These are phyloP conservation scores for Daucus carota DNA, from an alignment of 129 eudicot species.

Conservation along the genomic window DNA sequence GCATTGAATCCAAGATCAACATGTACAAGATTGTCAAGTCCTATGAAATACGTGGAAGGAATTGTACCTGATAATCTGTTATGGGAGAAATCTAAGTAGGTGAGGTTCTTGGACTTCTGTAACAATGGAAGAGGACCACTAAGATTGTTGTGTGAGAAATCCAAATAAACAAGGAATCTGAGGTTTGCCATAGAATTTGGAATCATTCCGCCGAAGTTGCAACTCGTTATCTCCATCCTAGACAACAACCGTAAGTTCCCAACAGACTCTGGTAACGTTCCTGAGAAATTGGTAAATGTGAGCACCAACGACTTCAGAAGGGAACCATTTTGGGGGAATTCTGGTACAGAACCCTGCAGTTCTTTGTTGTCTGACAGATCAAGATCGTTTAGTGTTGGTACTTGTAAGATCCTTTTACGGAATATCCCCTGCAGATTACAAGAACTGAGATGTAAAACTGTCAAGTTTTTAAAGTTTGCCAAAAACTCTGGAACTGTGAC, in stretches of 20 bases:
- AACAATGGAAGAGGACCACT: constrained; percentile 30
- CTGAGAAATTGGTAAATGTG: constrained; percentile 31
- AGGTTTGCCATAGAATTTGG: not conserved
- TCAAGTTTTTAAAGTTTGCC: constrained; percentile 8
- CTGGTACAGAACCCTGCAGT: constrained; percentile 33
- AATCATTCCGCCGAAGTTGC: constrained; percentile 21
- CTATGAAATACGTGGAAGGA: not conserved
- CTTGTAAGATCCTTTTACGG: constrained; percentile 26
- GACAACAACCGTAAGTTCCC: constrained; percentile 31
- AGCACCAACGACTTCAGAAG: constrained; percentile 28
- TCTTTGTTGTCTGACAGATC: constrained; percentile 31
- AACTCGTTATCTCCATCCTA: constrained; percentile 20
- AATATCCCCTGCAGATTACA: constrained; percentile 15
- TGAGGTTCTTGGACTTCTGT: not conserved
- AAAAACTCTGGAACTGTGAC: constrained; percentile 12
- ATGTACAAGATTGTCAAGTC: constrained; percentile 10
- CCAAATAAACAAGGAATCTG: not conserved
- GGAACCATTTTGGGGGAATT: constrained; percentile 22
- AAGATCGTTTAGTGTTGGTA: constrained; percentile 29
- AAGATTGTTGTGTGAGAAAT: not conserved
- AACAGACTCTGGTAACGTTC: constrained; percentile 36
- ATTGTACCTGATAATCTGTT: not conserved
- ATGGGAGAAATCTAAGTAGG: not conserved
- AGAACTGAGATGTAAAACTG: not conserved
- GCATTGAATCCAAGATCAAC: not conserved